A percentile compares a stretch with the other conserved stretches of the same genome.
Evolutionary conservation across 306 rosid species (phyloP).

Genomic region (Hippophae tibetana): DNA sequence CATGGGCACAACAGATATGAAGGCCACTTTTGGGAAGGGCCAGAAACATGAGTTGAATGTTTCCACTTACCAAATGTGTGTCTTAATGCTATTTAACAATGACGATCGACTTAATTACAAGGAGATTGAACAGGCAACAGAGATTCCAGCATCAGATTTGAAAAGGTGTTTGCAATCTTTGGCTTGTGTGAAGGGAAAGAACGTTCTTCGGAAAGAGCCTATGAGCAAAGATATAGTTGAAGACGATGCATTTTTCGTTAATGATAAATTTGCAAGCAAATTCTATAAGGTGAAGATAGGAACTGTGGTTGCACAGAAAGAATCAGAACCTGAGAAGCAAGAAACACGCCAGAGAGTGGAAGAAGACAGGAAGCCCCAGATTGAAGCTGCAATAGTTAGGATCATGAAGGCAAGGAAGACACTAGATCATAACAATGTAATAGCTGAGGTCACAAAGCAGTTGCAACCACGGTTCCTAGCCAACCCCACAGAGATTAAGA

Average conservation of each 20-base stretch:
- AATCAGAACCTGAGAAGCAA: constrained; percentile 73
- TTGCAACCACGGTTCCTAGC: constrained; percentile 61
- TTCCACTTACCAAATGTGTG: constrained; percentile 83
- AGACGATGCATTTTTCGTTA: constrained; percentile 58
- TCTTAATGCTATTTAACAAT: constrained; percentile 68
- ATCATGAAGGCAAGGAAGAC: constrained; percentile 76
- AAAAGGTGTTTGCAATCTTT: constrained; percentile 80
- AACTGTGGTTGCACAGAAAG: constrained; percentile 76
- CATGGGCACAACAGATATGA: constrained; percentile 81
- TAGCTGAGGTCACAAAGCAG: constrained; percentile 78
- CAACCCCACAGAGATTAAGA: constrained; percentile 69
- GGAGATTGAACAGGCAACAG: constrained; percentile 78
- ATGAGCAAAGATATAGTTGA: constrained; percentile 74
- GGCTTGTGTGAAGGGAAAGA: constrained; percentile 79
- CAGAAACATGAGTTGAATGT: constrained; percentile 80
- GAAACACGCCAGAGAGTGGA: constrained; percentile 82
- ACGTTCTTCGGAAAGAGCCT: constrained; percentile 76
- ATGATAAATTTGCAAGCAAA: constrained; percentile 67
- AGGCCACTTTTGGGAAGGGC: constrained; percentile 69
- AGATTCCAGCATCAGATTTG: constrained; percentile 59
- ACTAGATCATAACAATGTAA: constrained; percentile 67
- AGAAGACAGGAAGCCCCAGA: constrained; percentile 79
- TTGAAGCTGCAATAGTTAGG: constrained; percentile 75
- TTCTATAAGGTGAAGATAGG: constrained; percentile 74
- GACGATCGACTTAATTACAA: constrained; percentile 56